A percentile compares a stretch with the other conserved stretches of the same genome.
Conservation (phyloP, 1,139 yeast genomes). For the Blastobotrys illinoisensis region DNA sequence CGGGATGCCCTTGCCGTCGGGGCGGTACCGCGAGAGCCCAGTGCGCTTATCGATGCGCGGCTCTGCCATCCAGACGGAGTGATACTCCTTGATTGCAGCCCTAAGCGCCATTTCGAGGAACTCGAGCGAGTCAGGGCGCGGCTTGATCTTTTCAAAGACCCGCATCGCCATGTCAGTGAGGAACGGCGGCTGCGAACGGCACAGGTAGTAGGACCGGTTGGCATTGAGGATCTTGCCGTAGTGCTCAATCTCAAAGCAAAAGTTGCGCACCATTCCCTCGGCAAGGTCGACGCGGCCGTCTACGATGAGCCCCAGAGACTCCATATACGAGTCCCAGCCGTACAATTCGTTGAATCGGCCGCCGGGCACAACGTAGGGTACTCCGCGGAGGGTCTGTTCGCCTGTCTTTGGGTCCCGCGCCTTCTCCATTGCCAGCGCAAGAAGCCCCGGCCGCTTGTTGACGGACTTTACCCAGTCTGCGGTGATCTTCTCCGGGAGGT, state of each 20-base stretch:
- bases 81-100: slow-evolving; percentile 86
- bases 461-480: slow-evolving; percentile 69
- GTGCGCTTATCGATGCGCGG: slow-evolving; percentile 76
- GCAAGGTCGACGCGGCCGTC: slow-evolving; percentile 67
- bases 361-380: slow-evolving; percentile 94
- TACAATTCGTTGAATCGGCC: slow-evolving; percentile 94
- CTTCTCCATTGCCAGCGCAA: slow-evolving; percentile 67
- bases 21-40: slow-evolving; percentile 86
- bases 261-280: slow-evolving; percentile 88
- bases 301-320: slow-evolving; percentile 71
- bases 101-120: slow-evolving; percentile 58
- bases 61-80: slow-evolving; percentile 65
- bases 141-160: slow-evolving; percentile 54
- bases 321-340: slow-evolving; percentile 98
- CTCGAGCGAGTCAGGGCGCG: slow-evolving; percentile 42
- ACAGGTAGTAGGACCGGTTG: slow-evolving; percentile 83
- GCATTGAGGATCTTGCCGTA: slow-evolving; percentile 94
- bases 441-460: slow-evolving; percentile 77
- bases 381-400: slow-evolving; percentile 46
- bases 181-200: slow-evolving; percentile 97
- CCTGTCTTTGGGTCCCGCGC: slow-evolving; percentile 49
- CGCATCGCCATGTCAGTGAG: slow-evolving; percentile 85
- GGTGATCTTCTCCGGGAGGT: slow-evolving; percentile 54
- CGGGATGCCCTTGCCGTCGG: slow-evolving; percentile 86
- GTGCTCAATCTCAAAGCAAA: slow-evolving; percentile 81